phyloP scores from a whole-genome alignment of 2,329 filamentous ascomycete genomes.

The Xylariaceae sp. region DNA sequence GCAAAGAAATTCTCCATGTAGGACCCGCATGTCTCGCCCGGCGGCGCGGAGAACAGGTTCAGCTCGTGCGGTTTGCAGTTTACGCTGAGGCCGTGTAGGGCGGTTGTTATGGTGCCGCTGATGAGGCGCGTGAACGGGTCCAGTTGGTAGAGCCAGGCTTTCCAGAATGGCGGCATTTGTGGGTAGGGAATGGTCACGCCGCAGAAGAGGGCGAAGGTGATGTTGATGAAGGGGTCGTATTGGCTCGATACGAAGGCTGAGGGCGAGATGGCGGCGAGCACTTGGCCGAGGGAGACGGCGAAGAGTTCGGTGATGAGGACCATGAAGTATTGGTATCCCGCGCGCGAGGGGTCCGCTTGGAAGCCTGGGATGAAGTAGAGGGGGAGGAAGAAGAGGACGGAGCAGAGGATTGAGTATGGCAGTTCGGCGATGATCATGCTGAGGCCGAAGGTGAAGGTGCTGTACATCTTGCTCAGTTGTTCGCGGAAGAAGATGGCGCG shows the following conservation, averaged over 20 bases:
- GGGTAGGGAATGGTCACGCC: constrained; percentile 76
- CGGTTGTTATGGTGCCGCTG: constrained; percentile 72
- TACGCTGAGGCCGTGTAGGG: constrained; percentile 62
- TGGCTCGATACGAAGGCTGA: constrained; percentile 73
- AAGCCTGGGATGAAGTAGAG: constrained; percentile 82
- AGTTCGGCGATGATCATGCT: constrained; percentile 79
- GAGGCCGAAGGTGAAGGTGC: constrained; percentile 68
- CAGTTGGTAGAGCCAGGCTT: constrained; percentile 74
- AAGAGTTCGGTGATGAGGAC: constrained; percentile 79
- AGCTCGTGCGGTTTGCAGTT: constrained; percentile 56
- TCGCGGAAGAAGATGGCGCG: constrained; percentile 83
- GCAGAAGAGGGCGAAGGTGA: constrained; percentile 80
- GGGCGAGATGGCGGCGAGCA: constrained; percentile 70
- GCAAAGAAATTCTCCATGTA: constrained; percentile 72
- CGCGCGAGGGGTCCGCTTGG: constrained; percentile 54
- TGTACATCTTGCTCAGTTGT: constrained; percentile 80
- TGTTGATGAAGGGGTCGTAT: constrained; percentile 76
- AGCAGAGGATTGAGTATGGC: constrained; percentile 76
- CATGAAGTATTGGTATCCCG: constrained; percentile 85
- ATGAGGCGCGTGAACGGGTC: constrained; percentile 81
- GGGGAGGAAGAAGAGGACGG: constrained; percentile 73
- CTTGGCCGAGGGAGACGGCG: constrained; percentile 72
- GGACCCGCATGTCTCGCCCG: constrained; percentile 61
- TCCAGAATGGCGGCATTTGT: constrained; percentile 75
- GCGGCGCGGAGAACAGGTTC: constrained; percentile 62